Evolutionary conservation across 2,329 filamentous ascomycete species (phyloP), one percentile per base, ranked within the genome.

Genomic region (Alternaria brassicicola): DNA sequence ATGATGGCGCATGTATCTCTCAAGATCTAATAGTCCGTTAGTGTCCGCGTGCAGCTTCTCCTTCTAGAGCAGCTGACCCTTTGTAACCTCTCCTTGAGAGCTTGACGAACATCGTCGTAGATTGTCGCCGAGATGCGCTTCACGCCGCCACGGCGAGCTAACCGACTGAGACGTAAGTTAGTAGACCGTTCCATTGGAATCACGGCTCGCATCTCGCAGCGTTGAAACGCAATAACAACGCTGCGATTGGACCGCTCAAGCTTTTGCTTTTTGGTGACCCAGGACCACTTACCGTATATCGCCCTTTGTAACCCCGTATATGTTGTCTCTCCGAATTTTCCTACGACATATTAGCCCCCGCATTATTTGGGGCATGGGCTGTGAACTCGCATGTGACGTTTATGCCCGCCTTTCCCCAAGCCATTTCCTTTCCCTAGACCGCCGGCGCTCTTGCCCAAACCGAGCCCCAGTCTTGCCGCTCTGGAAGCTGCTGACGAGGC

Each of bases 71-170:
- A n/a, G 61, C 73, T 55, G 48, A 74, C 71, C 0, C 30, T 2
- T 15, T 58, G 52, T 3, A 93, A 76, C 0, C 82, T 79, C 0
- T 66, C 59, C 21, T 82, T 85, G 1, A 93, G 51, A 0, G 81
- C 85, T 0, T 4, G 17, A 0, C 91, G 80, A 0, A 83, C 74
- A 0, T 90, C 88, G 0, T 87, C 81, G 67, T 93, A 93, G 3
- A 93, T 88, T 0, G 43, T 63, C 0, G 72, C 83, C 0, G 87
- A 88, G 8, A 93, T 92, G 0, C 90, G 82, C 72, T 93, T 93
- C 0, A 94, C 88, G 0, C 91, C 91, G 1, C 90, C 91, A 6
- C 91, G 86, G 6, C 91, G 85, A 1, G 91, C 91, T 0, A 94
- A 77, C 38, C 90, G 88, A 64, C 89, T 76, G 31, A 6, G 30